These are phyloP conservation scores for Podila horticola DNA, from an alignment of 192 early-diverging fungal genomes.

Conservation along the genomic window DNA sequence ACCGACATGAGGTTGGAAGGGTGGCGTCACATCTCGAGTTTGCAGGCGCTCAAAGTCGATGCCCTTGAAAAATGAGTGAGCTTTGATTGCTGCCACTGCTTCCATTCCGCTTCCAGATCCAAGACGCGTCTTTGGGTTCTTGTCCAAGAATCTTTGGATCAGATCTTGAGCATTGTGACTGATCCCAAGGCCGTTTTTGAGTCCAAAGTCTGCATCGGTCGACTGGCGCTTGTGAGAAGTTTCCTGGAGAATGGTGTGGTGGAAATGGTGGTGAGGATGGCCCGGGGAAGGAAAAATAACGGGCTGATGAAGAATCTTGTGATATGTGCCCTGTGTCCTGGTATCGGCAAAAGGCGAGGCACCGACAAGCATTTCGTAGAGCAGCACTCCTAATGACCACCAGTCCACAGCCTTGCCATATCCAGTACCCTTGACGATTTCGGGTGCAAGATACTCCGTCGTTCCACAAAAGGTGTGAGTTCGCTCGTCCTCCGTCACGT, in stretches of 20 bases:
- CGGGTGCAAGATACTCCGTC: conserved; percentile 90
- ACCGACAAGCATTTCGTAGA: conserved; percentile 79
- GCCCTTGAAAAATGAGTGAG: conserved; percentile 75
- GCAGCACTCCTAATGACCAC: conserved; percentile 85
- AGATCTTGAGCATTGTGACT: conserved; percentile 76
- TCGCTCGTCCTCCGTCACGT: conserved; percentile 58
- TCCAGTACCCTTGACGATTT: conserved; percentile 75
- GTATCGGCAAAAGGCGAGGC: conserved; percentile 78
- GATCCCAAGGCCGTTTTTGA: conserved; percentile 52
- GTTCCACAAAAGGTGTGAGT: conserved; percentile 92
- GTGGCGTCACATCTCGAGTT: conserved; percentile 68
- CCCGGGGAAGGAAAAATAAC: conserved; percentile 59
- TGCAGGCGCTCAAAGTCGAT: conserved; percentile 72
- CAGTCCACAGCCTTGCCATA: conserved; percentile 83
- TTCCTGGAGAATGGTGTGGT: conserved; percentile 40
- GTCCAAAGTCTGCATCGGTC: too few species aligned
- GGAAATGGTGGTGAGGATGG: conserved; percentile 14
- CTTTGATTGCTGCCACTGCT: conserved; percentile 76
- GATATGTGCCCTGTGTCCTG: conserved; percentile 72
- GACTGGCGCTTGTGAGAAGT: not conserved
- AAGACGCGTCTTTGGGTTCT: conserved; percentile 65
- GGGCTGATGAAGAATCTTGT: conserved; percentile 68
- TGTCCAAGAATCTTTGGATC: conserved; percentile 65
- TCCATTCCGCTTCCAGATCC: conserved; percentile 64
- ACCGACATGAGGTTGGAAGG: conserved; percentile 61